Evolutionary conservation across 2,329 filamentous ascomycete genomes (phyloP).

Genomic region (Calonectria multiphialidica): DNA sequence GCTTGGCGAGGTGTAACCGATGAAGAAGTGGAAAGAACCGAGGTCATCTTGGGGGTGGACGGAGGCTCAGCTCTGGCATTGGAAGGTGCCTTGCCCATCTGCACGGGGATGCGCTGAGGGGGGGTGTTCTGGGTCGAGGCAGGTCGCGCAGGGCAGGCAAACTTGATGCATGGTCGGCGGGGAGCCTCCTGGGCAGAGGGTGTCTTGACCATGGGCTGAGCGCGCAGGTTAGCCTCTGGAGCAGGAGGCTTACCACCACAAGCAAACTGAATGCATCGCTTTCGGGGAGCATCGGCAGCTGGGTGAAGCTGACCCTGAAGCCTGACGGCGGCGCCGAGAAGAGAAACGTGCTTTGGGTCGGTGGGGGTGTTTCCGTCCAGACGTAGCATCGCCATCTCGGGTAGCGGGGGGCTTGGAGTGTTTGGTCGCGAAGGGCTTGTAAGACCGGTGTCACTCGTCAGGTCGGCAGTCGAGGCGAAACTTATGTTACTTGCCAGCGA

Average conservation of each 20-base stretch:
- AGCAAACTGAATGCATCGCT: constrained; percentile 93
- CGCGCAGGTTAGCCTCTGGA: constrained; percentile 55
- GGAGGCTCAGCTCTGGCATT: constrained; percentile 41
- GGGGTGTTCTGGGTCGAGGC: constrained; percentile 55
- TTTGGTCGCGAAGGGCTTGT: constrained; percentile 91
- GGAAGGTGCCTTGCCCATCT: constrained; percentile 18
- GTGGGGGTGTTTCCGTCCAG: constrained; percentile 49
- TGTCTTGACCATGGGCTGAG: constrained; percentile 48
- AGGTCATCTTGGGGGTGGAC: constrained; percentile 47
- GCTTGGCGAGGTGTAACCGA: constrained; percentile 40
- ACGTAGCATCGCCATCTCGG: constrained; percentile 64
- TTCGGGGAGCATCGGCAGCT: constrained; percentile 63
- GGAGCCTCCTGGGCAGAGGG: constrained; percentile 53
- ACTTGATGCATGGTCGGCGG: constrained; percentile 77
- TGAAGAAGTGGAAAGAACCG: constrained; percentile 35
- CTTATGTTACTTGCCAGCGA: constrained; percentile 87
- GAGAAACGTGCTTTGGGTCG: constrained; percentile 42
- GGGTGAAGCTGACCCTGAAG: constrained; percentile 55
- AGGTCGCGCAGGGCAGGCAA: constrained; percentile 75
- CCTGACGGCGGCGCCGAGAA: constrained; percentile 39
- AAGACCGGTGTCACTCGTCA: constrained; percentile 94
- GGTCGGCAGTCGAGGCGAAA: constrained; percentile 84
- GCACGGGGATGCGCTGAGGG: constrained; percentile 40
- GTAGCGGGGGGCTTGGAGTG: constrained; percentile 89
- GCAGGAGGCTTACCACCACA: constrained; percentile 74